A percentile compares a stretch with the other conserved stretches of the same genome.
Conservation (phyloP, 495 filamentous ascomycete species). For the Neurospora terricola region DNA sequence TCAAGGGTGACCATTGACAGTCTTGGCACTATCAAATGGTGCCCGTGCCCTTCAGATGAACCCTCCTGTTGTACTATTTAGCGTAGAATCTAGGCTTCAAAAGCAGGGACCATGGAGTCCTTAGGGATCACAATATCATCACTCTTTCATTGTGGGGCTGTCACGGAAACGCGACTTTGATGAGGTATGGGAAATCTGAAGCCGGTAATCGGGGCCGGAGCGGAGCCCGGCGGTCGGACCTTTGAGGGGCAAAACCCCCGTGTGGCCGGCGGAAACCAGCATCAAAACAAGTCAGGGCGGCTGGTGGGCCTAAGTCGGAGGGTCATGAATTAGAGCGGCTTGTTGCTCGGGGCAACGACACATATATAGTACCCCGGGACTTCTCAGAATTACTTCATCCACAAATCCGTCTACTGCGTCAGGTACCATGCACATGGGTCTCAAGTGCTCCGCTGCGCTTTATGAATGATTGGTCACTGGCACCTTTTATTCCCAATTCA, state of each 20-base stretch:
- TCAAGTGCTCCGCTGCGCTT: not conserved
- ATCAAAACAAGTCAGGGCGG: not conserved
- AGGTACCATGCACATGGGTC: not conserved
- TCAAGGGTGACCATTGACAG: not conserved
- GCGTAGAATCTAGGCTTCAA: not conserved
- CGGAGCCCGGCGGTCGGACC: not conserved
- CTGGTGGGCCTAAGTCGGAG: not conserved
- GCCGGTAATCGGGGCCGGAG: not conserved
- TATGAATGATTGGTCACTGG: not conserved
- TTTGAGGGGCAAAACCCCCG: not conserved
- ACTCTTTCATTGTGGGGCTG: not conserved
- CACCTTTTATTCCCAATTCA: not conserved
- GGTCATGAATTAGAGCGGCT: not conserved
- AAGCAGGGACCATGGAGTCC: not conserved
- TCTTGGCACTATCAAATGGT: not conserved
- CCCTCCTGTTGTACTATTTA: not conserved
- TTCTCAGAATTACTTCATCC: not conserved
- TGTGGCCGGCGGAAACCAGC: not conserved
- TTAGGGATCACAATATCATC: not conserved
- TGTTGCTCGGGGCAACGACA: not conserved
- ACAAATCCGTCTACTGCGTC: not conserved
- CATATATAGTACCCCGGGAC: not conserved
- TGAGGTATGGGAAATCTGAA: not conserved
- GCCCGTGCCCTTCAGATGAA: not conserved
- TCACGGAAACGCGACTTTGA: not conserved